phyloP scores from a whole-genome alignment of 2,329 filamentous ascomycete genomes.

The Ophiostoma sp. region DNA sequence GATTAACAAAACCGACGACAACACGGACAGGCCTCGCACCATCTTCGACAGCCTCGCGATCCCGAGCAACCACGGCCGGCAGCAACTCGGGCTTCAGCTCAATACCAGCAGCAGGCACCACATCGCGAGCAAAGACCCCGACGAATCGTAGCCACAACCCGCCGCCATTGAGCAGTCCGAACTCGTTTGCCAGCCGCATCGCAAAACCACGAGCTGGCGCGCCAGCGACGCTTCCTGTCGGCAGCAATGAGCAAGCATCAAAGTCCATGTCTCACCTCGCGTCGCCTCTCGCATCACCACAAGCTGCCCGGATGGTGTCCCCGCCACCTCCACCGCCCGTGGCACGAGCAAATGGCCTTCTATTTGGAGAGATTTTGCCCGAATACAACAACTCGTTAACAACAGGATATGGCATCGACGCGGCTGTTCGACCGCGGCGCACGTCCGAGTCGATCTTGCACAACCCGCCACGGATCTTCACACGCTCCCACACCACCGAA shows the following conservation, averaged over 20 bases:
- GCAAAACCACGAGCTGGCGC: constrained; percentile 46
- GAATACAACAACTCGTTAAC: constrained; percentile 54
- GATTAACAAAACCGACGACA: constrained; percentile 1
- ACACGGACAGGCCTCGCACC: background rate
- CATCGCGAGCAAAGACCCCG: constrained; percentile 29
- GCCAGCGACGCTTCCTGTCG: constrained; percentile 39
- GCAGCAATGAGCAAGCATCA: constrained; percentile 41
- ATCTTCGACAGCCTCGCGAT: background rate
- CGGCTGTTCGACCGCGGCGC: constrained; percentile 52
- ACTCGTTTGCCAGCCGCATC: constrained; percentile 51
- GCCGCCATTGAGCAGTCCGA: constrained; percentile 22
- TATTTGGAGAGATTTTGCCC: constrained; percentile 76
- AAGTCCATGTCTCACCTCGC: constrained; percentile 48
- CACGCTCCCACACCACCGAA: constrained; percentile 53
- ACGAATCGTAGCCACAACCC: background rate
- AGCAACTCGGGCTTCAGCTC: constrained; percentile 39
- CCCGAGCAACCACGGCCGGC: background rate
- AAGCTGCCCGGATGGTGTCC: constrained; percentile 27
- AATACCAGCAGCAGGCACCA: background rate
- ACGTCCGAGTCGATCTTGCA: constrained; percentile 71
- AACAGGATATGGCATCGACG: constrained; percentile 62
- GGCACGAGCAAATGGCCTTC: constrained; percentile 51
- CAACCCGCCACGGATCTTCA: constrained; percentile 48
- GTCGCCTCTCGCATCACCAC: constrained; percentile 37
- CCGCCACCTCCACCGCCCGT: constrained; percentile 33